A percentile compares a stretch with the other conserved stretches of the same genome.
phyloP scores from a whole-genome alignment of 2,329 filamentous ascomycete species.

The Trichophyton simii region DNA sequence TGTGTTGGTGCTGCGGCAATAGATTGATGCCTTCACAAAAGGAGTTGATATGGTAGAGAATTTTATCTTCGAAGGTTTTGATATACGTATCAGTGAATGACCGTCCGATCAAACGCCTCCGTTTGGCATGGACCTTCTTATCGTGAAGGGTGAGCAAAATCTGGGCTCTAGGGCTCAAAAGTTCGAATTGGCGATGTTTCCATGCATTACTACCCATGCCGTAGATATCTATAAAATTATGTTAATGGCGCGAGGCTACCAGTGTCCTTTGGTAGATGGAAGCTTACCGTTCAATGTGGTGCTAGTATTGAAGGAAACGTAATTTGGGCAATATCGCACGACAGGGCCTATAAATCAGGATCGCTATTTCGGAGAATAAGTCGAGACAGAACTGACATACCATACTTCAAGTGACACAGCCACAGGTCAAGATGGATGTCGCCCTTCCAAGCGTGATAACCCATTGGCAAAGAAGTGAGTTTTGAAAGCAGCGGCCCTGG shows the following conservation, averaged over 20 bases:
- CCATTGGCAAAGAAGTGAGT: constrained; percentile 9
- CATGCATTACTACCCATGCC: not conserved
- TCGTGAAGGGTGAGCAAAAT: not conserved
- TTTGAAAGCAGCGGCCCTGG: constrained; percentile 10
- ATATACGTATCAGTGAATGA: not conserved
- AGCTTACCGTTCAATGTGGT: not conserved
- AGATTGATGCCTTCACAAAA: not conserved
- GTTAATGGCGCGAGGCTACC: not conserved
- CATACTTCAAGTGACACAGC: constrained; percentile 19
- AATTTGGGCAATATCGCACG: not conserved
- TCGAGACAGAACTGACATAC: constrained; percentile 16
- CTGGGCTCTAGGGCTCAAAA: not conserved
- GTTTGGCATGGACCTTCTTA: not conserved
- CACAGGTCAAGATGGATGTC: constrained; percentile 11
- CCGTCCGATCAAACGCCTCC: not conserved
- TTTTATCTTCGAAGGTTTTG: not conserved
- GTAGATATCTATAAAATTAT: not conserved
- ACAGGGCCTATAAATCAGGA: not conserved
- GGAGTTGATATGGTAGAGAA: not conserved
- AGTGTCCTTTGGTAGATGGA: not conserved
- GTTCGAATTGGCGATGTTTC: not conserved
- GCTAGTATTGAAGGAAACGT: not conserved
- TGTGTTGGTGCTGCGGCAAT: not conserved
- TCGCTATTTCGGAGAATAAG: not conserved
- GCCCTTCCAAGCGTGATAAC: constrained; percentile 9